Base-by-base conservation (phyloP, 805 yeast genomes). In the Wickerhamiella alocasiicola region DNA sequence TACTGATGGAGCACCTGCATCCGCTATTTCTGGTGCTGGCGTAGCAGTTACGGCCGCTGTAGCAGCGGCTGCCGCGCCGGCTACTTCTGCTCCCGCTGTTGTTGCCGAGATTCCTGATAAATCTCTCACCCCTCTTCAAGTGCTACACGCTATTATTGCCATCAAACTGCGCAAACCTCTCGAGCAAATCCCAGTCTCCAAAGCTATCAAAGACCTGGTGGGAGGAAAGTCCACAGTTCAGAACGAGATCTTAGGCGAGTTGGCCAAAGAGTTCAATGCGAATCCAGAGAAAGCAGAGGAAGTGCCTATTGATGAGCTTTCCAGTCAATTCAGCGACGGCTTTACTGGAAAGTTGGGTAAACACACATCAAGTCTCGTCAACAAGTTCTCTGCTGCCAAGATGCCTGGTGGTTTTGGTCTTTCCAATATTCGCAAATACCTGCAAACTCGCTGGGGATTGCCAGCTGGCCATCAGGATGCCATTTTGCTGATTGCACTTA, bases 201-300 rank as follows among this genome's bases (percentile, higher is more conserved):
- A 91, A 66, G 87, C 98, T 38, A 84, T 91, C 60, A 91, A 91
- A 65, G 98, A 91, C 59, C 72, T 91, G 56, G 98, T 91, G 49
- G 94, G 94, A 56, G 99, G 99, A 67, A 91, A 91, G 63, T 91
- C 98, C 19, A 91, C 99, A 16, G 88, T 91, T 36, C 99, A 91
- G 67, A 91, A 91, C 64, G 99, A 91, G 70, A 91, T 91, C 53
- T 74, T 91, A 53, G 99, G 99, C 71, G 99, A 91, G 58, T 72
- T 91, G 56, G 97, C 97, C 59, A 91, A 91, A 65, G 99, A 91
- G 67, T 91, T 91, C 57, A 96, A 97, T 55, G 66, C 91, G 33
- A 87, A 96, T 37, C 99, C 99, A 31, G 99, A 91, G 66, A 91
- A 91, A 66, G 96, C 99, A 47, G 99, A 91, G 66, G 99, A 91